Base-by-base conservation (phyloP, 148 eudicot species). In the Polygonum aviculare region DNA sequence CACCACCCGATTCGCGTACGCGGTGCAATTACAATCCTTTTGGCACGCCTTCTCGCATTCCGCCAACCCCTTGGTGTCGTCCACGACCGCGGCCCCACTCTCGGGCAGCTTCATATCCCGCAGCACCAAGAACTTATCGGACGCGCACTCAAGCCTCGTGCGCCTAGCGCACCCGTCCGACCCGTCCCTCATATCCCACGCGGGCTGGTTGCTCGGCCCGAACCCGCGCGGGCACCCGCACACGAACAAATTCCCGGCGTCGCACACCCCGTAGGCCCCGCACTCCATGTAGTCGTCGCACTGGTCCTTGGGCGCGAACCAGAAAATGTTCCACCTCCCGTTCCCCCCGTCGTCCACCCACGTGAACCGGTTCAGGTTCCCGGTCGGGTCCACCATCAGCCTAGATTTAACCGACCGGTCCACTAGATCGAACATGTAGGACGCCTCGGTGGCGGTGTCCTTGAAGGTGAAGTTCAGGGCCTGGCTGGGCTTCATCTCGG, bases 61-160 rank as follows among this genome's bases (percentile, higher is more conserved):
- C 0, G 73, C 81, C 35, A 87, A 63, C 16, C 73, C 76, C 86
- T 85, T 76, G 0, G 55, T 40, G 10, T 26, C 8, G 45, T 89
- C 79, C 11, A 85, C 85, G 22, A 84, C 77, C 6, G 90, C 86
- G 2, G 45, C 76, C 16, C 76, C 77, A 6, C 84, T 82, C 59
- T 89, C 84, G 0, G 97, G 96, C 77, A 94, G 22, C 75, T 94
- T 94, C 87, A 92, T 84, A 7, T 88, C 80, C 3, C 38, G 60
- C 82, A 94, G 26, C 14, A 48, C 7, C 44, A 80, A 9, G 71
- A 94, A 90, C 70, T 87, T 90, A 73, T 88, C 92, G 3, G 78
- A 69, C 9, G 2, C 12, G 22, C 91, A 88, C 7, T 80, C 80
- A 60, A 88, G 60, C 45, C 77, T 36, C 11, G 55, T 22, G 2